phyloP scores from a whole-genome alignment of 768 basidiomycete species.

The Suillus subaureus region DNA sequence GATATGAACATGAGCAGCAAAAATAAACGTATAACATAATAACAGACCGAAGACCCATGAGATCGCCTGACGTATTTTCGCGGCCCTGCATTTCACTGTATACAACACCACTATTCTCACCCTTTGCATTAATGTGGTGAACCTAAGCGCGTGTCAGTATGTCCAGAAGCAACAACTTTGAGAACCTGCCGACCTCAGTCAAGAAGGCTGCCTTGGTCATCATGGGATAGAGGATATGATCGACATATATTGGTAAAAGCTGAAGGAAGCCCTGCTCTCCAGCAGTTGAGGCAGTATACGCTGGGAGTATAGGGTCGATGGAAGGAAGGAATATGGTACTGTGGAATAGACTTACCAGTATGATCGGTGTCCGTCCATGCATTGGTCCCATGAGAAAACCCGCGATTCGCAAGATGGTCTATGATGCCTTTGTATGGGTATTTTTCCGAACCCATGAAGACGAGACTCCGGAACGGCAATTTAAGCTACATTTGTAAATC shows the following conservation, averaged over 20 bases:
- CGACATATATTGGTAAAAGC: constrained; percentile 85
- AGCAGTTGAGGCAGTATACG: constrained; percentile 94
- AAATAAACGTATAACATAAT: not conserved
- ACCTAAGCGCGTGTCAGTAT: constrained; percentile 50
- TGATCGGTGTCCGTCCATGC: constrained; percentile 98
- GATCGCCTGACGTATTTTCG: constrained; percentile 88
- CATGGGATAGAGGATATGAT: constrained; percentile 96
- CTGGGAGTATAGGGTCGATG: constrained; percentile 29
- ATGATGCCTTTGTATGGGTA: constrained; percentile 97
- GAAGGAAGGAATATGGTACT: not conserved
- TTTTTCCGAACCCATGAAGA: constrained; percentile 95
- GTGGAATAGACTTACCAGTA: constrained; percentile 42
- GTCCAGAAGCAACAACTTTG: not conserved
- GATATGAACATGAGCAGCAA: constrained; percentile 11
- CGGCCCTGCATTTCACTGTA: constrained; percentile 98
- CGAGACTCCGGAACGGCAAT: constrained; percentile 50
- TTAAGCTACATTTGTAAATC: constrained; percentile 3
- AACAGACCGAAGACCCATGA: constrained; percentile 83
- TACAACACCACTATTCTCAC: constrained; percentile 93
- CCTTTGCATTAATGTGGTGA: constrained; percentile 91
- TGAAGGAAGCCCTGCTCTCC: constrained; percentile 92
- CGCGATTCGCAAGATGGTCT: constrained; percentile 92
- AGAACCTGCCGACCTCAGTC: constrained; percentile 49
- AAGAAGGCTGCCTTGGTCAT: constrained; percentile 84
- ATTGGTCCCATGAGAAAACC: constrained; percentile 89